A percentile compares a stretch with the other conserved stretches of the same genome.
phyloP scores from a whole-genome alignment of 805 yeast species.

The Tetrapisispora iriomotensis region DNA sequence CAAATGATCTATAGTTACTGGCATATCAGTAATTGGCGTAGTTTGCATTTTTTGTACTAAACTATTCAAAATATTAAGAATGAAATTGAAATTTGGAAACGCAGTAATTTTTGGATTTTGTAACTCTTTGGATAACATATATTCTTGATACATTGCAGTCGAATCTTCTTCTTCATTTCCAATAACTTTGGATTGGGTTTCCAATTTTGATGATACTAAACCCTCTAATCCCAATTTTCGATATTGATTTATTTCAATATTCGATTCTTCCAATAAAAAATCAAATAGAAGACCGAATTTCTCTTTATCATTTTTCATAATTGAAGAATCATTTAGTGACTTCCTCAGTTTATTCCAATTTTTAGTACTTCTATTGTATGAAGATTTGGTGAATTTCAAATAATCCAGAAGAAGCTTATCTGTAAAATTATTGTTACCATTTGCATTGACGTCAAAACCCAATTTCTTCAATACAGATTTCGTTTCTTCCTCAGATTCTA shows the following conservation, averaged over 20 bases:
- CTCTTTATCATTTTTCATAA: constrained; percentile 4
- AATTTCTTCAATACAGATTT: constrained; percentile 4
- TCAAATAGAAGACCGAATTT: constrained; percentile 10
- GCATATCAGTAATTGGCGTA: constrained; percentile 4
- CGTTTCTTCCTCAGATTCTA: not conserved
- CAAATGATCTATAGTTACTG: constrained; percentile 26
- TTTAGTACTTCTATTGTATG: constrained; percentile 16
- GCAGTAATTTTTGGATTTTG: not conserved
- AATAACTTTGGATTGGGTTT: not conserved
- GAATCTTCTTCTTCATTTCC: not conserved
- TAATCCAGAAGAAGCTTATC: constrained; percentile 18
- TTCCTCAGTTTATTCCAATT: constrained; percentile 13
- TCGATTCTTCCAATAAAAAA: constrained; percentile 17
- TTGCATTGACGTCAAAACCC: constrained; percentile 8
- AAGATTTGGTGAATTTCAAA: constrained; percentile 16
- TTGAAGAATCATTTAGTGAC: constrained; percentile 1
- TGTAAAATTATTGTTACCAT: constrained; percentile 2
- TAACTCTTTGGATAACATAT: not conserved
- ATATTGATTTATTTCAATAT: constrained; percentile 16
- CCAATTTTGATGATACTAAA: not conserved
- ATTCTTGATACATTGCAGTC: not conserved
- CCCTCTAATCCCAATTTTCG: constrained; percentile 9
- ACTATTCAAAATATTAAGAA: constrained; percentile 15
- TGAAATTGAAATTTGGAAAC: constrained; percentile 10
- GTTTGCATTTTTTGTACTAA: constrained; percentile 7